These are phyloP conservation scores for Pythium graminicola DNA, from an alignment of 352 stramenopile genomes.

Conservation along the genomic window DNA sequence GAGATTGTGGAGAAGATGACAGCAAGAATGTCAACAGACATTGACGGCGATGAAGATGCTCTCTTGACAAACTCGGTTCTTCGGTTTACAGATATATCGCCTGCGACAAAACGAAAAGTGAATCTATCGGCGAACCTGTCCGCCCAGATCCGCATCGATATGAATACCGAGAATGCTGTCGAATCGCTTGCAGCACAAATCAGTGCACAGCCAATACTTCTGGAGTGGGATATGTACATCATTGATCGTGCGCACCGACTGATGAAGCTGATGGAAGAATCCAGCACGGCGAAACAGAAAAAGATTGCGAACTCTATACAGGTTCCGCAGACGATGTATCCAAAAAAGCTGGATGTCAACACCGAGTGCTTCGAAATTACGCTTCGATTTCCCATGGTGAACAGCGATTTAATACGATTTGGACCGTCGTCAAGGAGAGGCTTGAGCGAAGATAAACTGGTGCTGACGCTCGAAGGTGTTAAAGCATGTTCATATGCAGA, in stretches of 20 bases:
- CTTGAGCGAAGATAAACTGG: slow-evolving; percentile 73
- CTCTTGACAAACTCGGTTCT: slow-evolving; percentile 60
- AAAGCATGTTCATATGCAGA: slow-evolving; percentile 36
- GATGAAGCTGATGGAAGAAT: slow-evolving; percentile 68
- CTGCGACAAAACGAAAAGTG: slow-evolving; percentile 46
- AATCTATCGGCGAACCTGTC: slow-evolving; percentile 66
- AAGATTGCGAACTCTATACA: slow-evolving; percentile 10
- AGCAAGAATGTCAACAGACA: slow-evolving; percentile 69
- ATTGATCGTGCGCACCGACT: slow-evolving; percentile 68
- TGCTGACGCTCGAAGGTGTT: slow-evolving; percentile 61
- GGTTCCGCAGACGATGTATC: slow-evolving; percentile 10
- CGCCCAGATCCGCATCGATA: slow-evolving; percentile 58
- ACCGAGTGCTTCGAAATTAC: slow-evolving; percentile 69
- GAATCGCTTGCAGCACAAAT: slow-evolving; percentile 53
- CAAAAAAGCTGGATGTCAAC: slow-evolving; percentile 59
- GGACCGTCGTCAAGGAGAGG: slow-evolving; percentile 68
- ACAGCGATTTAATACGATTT: slow-evolving; percentile 77
- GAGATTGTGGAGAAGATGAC: slow-evolving; percentile 67
- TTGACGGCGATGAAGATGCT: slow-evolving; percentile 46
- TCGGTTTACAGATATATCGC: slow-evolving; percentile 53
- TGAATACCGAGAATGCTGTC: slow-evolving; percentile 29
- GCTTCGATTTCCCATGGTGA: slow-evolving; percentile 80
- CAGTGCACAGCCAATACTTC: slow-evolving; percentile 61
- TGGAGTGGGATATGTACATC: slow-evolving; percentile 87
- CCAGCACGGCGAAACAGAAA: slow-evolving; percentile 24